A percentile compares a stretch with the other conserved stretches of the same genome.
phyloP scores from a whole-genome alignment of 2,329 filamentous ascomycete species.

The Talaromyces sp. region DNA sequence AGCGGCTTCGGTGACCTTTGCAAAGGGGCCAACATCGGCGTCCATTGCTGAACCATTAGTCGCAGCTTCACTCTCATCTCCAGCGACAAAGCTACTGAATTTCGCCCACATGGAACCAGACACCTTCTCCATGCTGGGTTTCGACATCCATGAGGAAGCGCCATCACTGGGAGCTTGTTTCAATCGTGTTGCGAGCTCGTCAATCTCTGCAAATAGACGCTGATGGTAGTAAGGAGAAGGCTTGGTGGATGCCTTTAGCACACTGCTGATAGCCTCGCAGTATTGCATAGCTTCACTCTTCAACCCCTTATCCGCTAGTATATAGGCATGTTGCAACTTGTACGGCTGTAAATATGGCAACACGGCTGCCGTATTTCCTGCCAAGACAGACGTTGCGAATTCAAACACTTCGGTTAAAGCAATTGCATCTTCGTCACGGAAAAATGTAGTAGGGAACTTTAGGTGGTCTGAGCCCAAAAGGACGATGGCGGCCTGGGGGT shows the following conservation, averaged over 20 bases:
- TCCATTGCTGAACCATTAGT: constrained; percentile 55
- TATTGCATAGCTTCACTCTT: constrained; percentile 82
- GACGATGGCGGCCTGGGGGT: constrained; percentile 70
- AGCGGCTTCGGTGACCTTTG: constrained; percentile 69
- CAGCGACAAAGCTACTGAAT: constrained; percentile 94
- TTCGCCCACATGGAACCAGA: constrained; percentile 84
- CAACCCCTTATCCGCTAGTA: constrained; percentile 76
- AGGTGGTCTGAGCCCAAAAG: constrained; percentile 80
- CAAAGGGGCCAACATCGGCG: constrained; percentile 70
- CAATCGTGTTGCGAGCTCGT: constrained; percentile 77
- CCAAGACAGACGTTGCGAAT: constrained; percentile 71
- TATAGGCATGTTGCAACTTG: constrained; percentile 82
- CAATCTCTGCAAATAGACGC: constrained; percentile 66
- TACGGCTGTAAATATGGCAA: constrained; percentile 83
- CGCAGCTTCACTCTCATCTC: constrained; percentile 70
- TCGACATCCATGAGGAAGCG: constrained; percentile 83
- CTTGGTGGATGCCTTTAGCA: constrained; percentile 75
- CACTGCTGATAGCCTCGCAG: constrained; percentile 72
- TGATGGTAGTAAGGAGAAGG: constrained; percentile 81
- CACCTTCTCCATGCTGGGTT: constrained; percentile 92
- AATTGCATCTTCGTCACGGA: constrained; percentile 77
- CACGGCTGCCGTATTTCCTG: constrained; percentile 51
- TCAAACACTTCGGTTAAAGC: constrained; percentile 95
- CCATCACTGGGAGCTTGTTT: constrained; percentile 80
- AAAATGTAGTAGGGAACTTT: constrained; percentile 64